These are phyloP conservation scores for Pythium phragmitis DNA, from an alignment of 352 stramenopile genomes.

Conservation along the genomic window DNA sequence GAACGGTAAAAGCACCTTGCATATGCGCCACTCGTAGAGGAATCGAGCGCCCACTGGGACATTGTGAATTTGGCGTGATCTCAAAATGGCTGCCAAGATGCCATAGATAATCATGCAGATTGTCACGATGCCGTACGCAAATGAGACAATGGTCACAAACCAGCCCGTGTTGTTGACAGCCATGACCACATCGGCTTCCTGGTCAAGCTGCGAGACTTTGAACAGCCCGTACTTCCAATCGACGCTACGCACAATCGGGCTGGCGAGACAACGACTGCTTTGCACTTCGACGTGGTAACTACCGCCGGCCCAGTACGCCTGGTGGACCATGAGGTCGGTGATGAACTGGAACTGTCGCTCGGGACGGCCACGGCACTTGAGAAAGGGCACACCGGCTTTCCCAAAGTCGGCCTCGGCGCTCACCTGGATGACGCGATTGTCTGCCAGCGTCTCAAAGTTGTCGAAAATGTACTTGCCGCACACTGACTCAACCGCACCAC, in stretches of 20 bases:
- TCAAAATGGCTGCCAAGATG: conserved; percentile 20
- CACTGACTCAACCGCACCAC: conserved; percentile 13
- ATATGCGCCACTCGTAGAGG: conserved; percentile 13
- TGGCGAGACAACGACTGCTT: conserved; percentile 24
- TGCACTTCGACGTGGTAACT: conserved; percentile 36
- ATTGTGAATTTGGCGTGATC: conserved; percentile 7
- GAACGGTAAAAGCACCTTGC: conserved; percentile 10
- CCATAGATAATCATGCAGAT: conserved; percentile 27
- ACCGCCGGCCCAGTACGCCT: conserved; percentile 36
- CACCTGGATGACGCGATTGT: conserved; percentile 25
- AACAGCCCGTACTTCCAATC: conserved; percentile 19
- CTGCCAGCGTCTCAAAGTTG: conserved; percentile 28
- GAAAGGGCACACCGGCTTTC: conserved; percentile 25
- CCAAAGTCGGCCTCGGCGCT: conserved; percentile 31
- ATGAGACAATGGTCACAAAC: conserved; percentile 14
- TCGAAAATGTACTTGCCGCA: conserved; percentile 33
- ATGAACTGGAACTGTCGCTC: conserved; percentile 32
- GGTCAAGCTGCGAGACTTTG: conserved; percentile 7
- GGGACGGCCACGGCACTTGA: conserved; percentile 30
- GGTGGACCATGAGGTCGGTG: conserved; percentile 34
- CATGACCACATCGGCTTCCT: conserved; percentile 15
- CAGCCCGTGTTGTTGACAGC: conserved; percentile 12
- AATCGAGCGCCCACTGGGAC: conserved; percentile 12
- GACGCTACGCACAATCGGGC: conserved; percentile 3
- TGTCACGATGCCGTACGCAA: conserved; percentile 27